Evolutionary conservation across 768 basidiomycete genomes (phyloP).

Genomic region (Terana coerulea): DNA sequence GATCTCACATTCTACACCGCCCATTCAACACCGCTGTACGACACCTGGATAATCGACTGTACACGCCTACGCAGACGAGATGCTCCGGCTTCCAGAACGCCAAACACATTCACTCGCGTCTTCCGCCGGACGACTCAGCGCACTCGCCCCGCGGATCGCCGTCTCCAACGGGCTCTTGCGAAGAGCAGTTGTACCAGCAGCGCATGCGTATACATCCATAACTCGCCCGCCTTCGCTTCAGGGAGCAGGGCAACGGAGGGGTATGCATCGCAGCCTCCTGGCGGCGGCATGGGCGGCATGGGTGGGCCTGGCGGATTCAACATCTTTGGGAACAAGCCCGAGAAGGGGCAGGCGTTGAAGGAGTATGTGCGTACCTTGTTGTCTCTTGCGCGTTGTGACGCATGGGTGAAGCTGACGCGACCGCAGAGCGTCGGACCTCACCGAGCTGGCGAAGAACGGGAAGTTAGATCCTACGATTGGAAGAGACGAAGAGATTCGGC

Average conservation of each 20-base stretch:
- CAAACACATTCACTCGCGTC: neutral
- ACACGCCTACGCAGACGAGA: neutral
- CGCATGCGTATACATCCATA: neutral
- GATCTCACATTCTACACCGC: neutral
- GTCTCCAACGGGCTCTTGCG: neutral
- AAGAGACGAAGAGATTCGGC: constrained; percentile 84
- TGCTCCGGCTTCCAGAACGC: neutral
- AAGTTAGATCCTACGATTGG: constrained; percentile 92
- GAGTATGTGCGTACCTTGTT: constrained; percentile 65
- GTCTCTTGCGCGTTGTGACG: neutral
- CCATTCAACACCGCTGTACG: too few species aligned
- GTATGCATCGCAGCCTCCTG: constrained; percentile 53
- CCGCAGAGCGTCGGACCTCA: constrained; percentile 78
- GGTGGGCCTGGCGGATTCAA: constrained; percentile 57
- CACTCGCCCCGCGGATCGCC: neutral
- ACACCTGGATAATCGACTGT: too few species aligned
- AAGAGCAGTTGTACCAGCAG: neutral
- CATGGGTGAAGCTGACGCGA: neutral
- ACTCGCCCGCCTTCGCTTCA: neutral
- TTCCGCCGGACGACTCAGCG: neutral
- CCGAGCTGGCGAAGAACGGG: constrained; percentile 76
- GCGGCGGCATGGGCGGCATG: constrained; percentile 35
- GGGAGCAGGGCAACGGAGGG: constrained; percentile 42
- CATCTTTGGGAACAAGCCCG: constrained; percentile 45
- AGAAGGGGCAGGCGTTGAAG: constrained; percentile 84